Base-by-base conservation (phyloP, 106 monocot species). In the Acorus calamus region DNA sequence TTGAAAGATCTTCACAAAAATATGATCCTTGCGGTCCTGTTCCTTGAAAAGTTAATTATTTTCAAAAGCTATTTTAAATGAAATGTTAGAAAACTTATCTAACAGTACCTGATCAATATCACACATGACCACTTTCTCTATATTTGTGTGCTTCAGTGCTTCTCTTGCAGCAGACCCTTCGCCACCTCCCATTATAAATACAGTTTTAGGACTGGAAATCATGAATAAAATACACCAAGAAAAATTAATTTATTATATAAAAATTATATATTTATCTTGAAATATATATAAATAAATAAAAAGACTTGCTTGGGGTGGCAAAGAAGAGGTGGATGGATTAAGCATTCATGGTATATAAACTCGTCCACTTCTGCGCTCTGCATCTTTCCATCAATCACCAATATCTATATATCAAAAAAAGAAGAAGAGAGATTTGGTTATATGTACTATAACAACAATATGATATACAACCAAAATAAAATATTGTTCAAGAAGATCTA, bases 111-210 rank as follows among this genome's bases (percentile, higher is more conserved):
- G 75, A 50, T 88, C 88, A 7, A 88, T 91, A 73, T 91, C 90
- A 53, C 90, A 91, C 90, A 91, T 91, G 71, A 91, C 71, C 3
- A 86, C 76, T 42, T 59, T 69, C 2, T 83, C 68, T 2, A 91
- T 68, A 4, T 78, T 76, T 6, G 49, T 76, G 76, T 91, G 90
- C 78, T 79, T 83, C 69, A 91, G 83, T 4, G 69, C 75, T 64
- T 91, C 90, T 45, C 90, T 91, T 11, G 86, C 90, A 14, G 90
- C 78, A 42, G 90, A 91, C 6, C 90, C 90, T 61, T 91, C 90
- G 5, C 90, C 90, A 49, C 90, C 90, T 59, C 90, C 86, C 90
- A 91, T 91, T 46, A 91, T 86, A 62, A 91, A 91, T 6, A 86
- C 79, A 10, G 77, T 79, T 57, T 63, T 78, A 10, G 90, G 90